Evolutionary conservation across 441 rosid species (phyloP).

Genomic region (Dalechampia spathulata): DNA sequence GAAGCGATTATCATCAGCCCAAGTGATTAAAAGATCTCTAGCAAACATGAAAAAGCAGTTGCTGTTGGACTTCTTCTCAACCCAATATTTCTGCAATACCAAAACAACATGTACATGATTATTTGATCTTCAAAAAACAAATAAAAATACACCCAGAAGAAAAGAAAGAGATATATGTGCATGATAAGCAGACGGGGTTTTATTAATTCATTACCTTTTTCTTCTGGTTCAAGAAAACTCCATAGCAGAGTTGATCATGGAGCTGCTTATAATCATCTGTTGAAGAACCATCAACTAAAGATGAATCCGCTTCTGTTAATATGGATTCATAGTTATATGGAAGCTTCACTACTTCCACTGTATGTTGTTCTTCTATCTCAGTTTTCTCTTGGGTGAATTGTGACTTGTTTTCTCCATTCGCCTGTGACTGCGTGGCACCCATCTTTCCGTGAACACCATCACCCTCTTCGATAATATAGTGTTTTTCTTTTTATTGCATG

Average conservation of each 20-base stretch:
- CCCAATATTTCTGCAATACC: slow-evolving; percentile 43
- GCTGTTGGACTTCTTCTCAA: slow-evolving; percentile 37
- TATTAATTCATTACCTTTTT: slow-evolving; percentile 4
- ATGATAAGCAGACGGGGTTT: not conserved
- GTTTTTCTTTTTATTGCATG: no score
- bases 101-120: not conserved
- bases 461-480: no score
- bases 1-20: slow-evolving; percentile 37
- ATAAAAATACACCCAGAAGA: no score
- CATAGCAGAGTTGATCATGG: slow-evolving; percentile 27
- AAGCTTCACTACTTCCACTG: slow-evolving; percentile 9
- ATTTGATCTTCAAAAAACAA: no score
- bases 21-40: slow-evolving; percentile 43
- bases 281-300: slow-evolving; percentile 23
- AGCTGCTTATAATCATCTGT: slow-evolving; percentile 18
- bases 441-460: no score
- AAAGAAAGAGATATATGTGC: no score
- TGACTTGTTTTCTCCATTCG: not conserved
- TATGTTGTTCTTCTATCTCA: not conserved
- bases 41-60: slow-evolving; percentile 66
- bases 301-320: slow-evolving; percentile 31
- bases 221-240: slow-evolving; percentile 30
- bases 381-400: not conserved
- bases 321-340: slow-evolving; percentile 37
- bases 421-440: no score